phyloP scores from a whole-genome alignment of 2,329 filamentous ascomycete species.

The Neopestalotiopsis rosae region DNA sequence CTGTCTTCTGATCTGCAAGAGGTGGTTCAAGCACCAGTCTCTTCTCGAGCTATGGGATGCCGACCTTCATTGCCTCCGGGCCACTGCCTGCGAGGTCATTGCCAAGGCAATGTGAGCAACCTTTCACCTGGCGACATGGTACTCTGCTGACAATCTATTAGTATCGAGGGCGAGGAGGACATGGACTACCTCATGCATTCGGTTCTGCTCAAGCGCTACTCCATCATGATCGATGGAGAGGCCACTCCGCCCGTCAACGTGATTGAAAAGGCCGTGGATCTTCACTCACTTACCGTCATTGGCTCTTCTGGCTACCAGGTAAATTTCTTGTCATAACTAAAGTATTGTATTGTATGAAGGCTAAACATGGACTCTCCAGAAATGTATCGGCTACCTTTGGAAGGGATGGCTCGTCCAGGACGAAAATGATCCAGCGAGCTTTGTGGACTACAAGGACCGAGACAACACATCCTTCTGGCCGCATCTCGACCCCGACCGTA shows the following conservation, averaged over 20 bases:
- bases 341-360: neutral
- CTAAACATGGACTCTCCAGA: conserved; percentile 41
- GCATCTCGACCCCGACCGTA: conserved; percentile 92
- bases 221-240: conserved; percentile 74
- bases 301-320: conserved; percentile 88
- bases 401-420: conserved; percentile 96
- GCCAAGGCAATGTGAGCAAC: conserved; percentile 72
- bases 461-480: conserved; percentile 77
- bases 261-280: conserved; percentile 89
- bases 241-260: conserved; percentile 82
- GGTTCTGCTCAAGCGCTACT: conserved; percentile 87
- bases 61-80: conserved; percentile 79
- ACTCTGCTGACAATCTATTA: conserved; percentile 34
- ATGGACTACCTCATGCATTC: conserved; percentile 78
- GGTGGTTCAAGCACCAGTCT: conserved; percentile 82
- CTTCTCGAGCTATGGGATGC: conserved; percentile 89
- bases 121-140: neutral
- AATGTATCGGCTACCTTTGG: conserved; percentile 93
- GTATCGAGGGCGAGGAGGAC: conserved; percentile 87
- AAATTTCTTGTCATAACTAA: neutral
- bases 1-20: conserved; percentile 74
- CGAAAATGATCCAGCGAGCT: conserved; percentile 86
- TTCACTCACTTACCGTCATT: conserved; percentile 88
- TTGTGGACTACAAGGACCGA: conserved; percentile 85
- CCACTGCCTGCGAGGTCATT: conserved; percentile 86